Percentiles rank a stretch among this genome's conserved stretches.
These are phyloP conservation scores for Phaeosphaeria sp. DNA, from an alignment of 2,329 filamentous ascomycete species.

Conservation along the genomic window DNA sequence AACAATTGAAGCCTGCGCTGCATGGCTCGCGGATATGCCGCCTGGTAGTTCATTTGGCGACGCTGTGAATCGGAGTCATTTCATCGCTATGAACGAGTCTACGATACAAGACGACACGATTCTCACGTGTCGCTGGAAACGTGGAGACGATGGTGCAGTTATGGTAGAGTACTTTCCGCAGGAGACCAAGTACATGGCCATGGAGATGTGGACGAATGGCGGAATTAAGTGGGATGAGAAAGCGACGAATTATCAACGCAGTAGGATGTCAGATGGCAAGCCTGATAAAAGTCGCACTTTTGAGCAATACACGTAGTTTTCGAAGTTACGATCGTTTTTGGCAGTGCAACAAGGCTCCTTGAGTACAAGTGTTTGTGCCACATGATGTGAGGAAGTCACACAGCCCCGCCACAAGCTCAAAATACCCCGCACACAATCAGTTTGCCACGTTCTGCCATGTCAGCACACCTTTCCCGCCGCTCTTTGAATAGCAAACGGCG, in stretches of 20 bases:
- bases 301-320: background rate
- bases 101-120: constrained; percentile 9
- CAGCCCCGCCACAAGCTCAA: background rate
- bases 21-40: constrained; percentile 8
- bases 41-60: background rate
- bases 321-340: too few species aligned
- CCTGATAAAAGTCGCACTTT: background rate
- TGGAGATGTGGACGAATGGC: constrained; percentile 7
- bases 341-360: too few species aligned
- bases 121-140: background rate
- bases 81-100: constrained; percentile 11
- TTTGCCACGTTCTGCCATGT: background rate
- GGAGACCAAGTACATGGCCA: constrained; percentile 1
- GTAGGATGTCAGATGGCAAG: background rate
- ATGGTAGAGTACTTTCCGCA: constrained; percentile 10
- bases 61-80: constrained; percentile 6
- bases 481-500: background rate
- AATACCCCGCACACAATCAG: background rate
- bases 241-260: background rate
- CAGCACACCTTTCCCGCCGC: background rate
- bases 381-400: background rate
- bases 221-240: background rate
- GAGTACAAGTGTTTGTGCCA: background rate
- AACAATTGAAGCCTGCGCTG: constrained; percentile 14
- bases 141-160: constrained; percentile 2